Evolutionary conservation across 208 protist species (phyloP), one percentile per base, ranked within the genome.

Genomic region (Leptomonas pyrrhocoris): DNA sequence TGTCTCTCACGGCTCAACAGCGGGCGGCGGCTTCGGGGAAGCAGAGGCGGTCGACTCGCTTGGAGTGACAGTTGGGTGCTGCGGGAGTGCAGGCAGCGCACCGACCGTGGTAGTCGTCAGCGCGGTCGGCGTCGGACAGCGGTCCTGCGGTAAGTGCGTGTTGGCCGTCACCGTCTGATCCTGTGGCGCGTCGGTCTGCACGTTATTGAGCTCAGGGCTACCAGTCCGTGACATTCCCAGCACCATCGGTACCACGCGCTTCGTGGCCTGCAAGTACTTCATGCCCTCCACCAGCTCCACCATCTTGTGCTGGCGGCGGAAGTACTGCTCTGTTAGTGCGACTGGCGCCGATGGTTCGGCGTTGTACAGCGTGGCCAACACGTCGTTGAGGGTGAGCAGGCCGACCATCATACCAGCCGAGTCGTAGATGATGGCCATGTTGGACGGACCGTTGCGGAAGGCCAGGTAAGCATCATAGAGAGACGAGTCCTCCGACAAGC

Each of bases 401-500:
- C 88, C 88, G 0, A 79, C 43, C 81, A 90, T 87, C 31, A 70
- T 48, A 0, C 88, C 88, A 19, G 79, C 36, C 8, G 57, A 63
- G 61, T 88, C 73, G 74, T 94, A 86, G 54, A 91, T 76, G 23
- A 86, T 67, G 1, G 85, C 85, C 85, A 94, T 91, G 56, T 90
- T 85, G 3, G 69, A 88, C 12, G 36, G 27, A 18, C 83, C 78
- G 43, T 73, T 74, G 48, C 81, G 80, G 59, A 94, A 94, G 38
- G 83, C 78, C 23, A 83, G 55, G 74, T 94, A 94, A 43, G 78
- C 84, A 34, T 85, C 76, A 64, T 94, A 86, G 6, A 94, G 62
- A 21, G 85, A 82, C 23, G 80, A 65, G 25, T 59, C 80, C 72
- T 76, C 70, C 0, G 83, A 83, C 45, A 94, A 62, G 2, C 80